Percentiles rank a stretch among this genome's conserved stretches.
These are phyloP conservation scores for Hyphopichia buzzinii DNA, from an alignment of 1,139 yeast genomes.

Conservation along the genomic window DNA sequence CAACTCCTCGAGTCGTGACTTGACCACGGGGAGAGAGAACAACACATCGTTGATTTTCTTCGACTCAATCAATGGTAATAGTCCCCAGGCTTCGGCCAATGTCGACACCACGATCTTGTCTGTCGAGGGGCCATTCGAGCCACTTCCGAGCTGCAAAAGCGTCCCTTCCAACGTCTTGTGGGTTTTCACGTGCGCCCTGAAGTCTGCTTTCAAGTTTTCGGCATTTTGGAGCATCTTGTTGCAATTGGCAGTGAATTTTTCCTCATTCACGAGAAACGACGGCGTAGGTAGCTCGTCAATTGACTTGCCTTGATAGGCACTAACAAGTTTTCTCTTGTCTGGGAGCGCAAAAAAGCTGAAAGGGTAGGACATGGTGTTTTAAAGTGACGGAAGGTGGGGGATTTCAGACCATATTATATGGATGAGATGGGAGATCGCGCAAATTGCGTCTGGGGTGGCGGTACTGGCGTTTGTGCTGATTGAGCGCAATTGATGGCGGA, in stretches of 20 bases:
- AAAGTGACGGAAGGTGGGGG: too few relatives aligned
- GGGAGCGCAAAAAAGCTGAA: constrained; percentile 18
- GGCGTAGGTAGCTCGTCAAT: constrained; percentile 37
- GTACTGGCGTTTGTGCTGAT: too few relatives aligned
- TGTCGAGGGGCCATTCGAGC: constrained; percentile 22
- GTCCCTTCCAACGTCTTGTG: constrained; percentile 54
- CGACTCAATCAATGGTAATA: constrained; percentile 42
- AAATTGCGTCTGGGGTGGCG: too few relatives aligned
- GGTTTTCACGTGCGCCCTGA: constrained; percentile 74
- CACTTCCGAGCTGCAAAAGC: constrained; percentile 27
- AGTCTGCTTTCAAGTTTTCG: constrained; percentile 28
- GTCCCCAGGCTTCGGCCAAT: constrained; percentile 60
- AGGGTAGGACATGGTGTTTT: too few relatives aligned
- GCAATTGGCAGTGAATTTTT: constrained; percentile 23
- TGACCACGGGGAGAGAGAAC: constrained; percentile 68
- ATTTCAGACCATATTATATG: too few relatives aligned
- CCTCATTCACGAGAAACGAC: constrained; percentile 26
- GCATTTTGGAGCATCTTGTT: constrained; percentile 33
- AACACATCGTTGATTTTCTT: constrained; percentile 57
- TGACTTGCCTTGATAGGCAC: constrained; percentile 23
- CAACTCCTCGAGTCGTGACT: constrained; percentile 51
- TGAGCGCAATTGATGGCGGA: too few relatives aligned
- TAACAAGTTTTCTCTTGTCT: constrained; percentile 21
- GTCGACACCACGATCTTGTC: constrained; percentile 69
- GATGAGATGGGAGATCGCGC: too few relatives aligned